phyloP scores from a whole-genome alignment of 2,329 filamentous ascomycete genomes.

The Sporothrix globosa region DNA sequence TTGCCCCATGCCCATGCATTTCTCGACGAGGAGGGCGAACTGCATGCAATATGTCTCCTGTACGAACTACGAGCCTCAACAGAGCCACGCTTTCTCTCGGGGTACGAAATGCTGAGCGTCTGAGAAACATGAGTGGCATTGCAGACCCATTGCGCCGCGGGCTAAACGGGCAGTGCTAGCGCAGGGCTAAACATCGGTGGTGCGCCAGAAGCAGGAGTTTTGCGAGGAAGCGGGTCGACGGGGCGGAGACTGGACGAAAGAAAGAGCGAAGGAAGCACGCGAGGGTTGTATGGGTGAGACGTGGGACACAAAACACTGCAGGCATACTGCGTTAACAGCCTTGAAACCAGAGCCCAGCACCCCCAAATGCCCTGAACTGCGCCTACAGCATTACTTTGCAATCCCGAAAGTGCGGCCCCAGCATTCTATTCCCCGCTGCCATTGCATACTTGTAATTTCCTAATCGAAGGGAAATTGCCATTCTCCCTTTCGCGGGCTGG shows the following conservation, averaged over 20 bases:
- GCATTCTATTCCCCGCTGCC: neutral
- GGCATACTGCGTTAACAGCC: neutral
- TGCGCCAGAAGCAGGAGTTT: slow-evolving; percentile 4
- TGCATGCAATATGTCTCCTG: neutral
- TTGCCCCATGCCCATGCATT: no score
- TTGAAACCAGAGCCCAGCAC: neutral
- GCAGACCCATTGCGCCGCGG: neutral
- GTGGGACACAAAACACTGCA: neutral
- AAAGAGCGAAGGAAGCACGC: slow-evolving; percentile 12
- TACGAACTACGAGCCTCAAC: neutral
- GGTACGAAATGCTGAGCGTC: neutral
- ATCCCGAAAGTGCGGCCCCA: neutral
- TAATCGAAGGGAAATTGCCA: slow-evolving; percentile 17
- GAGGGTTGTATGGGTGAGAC: slow-evolving; percentile 12
- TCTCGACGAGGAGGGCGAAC: neutral
- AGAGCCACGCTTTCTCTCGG: slow-evolving; percentile 5
- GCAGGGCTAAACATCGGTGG: neutral
- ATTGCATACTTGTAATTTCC: neutral
- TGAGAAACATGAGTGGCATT: no score
- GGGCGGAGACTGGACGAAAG: slow-evolving; percentile 14
- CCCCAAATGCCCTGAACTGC: neutral
- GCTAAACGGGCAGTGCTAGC: slow-evolving; percentile 13
- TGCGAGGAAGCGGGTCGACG: slow-evolving; percentile 1
- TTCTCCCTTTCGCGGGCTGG: neutral
- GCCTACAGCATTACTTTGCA: neutral